Evolutionary conservation across 1,139 yeast genomes (phyloP), one percentile per base, ranked within the genome.

Genomic region (Hyphopichia burtonii): DNA sequence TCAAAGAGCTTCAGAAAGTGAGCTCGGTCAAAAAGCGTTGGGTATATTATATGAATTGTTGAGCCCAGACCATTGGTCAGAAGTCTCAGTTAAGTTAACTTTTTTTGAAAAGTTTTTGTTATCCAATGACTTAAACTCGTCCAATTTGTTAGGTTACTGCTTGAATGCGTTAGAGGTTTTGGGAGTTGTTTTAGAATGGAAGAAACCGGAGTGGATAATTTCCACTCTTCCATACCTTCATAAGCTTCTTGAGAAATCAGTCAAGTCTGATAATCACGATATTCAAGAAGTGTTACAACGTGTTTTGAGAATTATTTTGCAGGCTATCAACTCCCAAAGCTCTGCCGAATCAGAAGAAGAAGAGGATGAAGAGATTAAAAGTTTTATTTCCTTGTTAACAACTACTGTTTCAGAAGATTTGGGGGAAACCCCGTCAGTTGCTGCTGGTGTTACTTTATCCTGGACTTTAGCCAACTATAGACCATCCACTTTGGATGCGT

Each of bases 81-180:
- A 89, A 52, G 96, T 89, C 10, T 78, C 83, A 10, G 90, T 93
- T 9, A 88, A 89, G 53, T 70, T 93, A 37, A 78, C 84, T 1
- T 89, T 88, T 59, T 93, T 93, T 56, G 99, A 93, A 51, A 82
- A 93, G 51, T 86, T 90, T 53, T 68, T 93, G 44, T 81, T 86
- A 23, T 83, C 88, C 16, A 83, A 87, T 44, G 97, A 91, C 50
- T 70, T 89, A 45, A 80, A 79, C 34, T 78, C 87, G 1, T 66
- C 74, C 32, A 78, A 75, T 47, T 66, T 79, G 36, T 58, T 89
- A 31, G 89, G 90, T 3, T 83, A 87, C 50, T 88, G 96, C 53
- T 70, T 91, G 53, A 94, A 93, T 62, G 96, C 99, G 0, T 66
- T 94, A 43, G 96, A 89, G 59, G 97, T 93, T 0, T 73, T 94